phyloP scores from a whole-genome alignment of 495 filamentous ascomycete genomes.

The Neurospora intermedia region DNA sequence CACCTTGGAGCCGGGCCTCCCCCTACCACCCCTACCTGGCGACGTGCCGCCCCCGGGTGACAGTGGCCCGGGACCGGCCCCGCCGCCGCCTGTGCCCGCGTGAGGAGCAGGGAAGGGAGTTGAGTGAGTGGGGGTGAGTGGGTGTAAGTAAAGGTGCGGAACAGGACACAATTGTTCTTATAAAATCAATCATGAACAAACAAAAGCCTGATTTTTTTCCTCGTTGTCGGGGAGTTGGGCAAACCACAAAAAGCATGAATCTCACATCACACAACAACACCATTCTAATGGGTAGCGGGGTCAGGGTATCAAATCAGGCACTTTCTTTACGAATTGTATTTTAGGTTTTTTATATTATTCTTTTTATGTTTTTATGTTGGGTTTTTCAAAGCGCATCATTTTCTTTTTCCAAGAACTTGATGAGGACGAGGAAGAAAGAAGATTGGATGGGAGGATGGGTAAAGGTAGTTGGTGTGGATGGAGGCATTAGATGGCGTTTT shows the following conservation, averaged over 20 bases:
- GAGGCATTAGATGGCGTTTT: not conserved
- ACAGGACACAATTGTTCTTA: not conserved
- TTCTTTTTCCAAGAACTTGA: not conserved
- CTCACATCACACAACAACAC: not conserved
- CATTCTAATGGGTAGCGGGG: not conserved
- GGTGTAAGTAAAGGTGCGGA: not conserved
- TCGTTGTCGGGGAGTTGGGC: not conserved
- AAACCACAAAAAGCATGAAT: not conserved
- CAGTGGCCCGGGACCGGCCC: slow-evolving; percentile 2
- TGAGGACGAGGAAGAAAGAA: not conserved
- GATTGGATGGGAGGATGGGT: not conserved
- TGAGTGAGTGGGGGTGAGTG: not conserved
- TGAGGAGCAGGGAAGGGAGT: not conserved
- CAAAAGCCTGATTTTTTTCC: not conserved
- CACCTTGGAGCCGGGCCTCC: slow-evolving; percentile 12
- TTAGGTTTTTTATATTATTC: not conserved
- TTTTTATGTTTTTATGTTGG: not conserved
- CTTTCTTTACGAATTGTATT: not conserved
- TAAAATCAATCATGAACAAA: not conserved
- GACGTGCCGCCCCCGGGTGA: not conserved
- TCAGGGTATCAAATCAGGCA: not conserved
- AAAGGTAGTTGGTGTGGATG: not conserved
- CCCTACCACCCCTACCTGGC: slow-evolving; percentile 10
- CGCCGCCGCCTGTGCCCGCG: slow-evolving; percentile 14
- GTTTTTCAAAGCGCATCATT: not conserved